A percentile compares a stretch with the other conserved stretches of the same genome.
These are phyloP conservation scores for Fusarium sp. DNA, from an alignment of 2,329 filamentous ascomycete genomes.

Conservation along the genomic window DNA sequence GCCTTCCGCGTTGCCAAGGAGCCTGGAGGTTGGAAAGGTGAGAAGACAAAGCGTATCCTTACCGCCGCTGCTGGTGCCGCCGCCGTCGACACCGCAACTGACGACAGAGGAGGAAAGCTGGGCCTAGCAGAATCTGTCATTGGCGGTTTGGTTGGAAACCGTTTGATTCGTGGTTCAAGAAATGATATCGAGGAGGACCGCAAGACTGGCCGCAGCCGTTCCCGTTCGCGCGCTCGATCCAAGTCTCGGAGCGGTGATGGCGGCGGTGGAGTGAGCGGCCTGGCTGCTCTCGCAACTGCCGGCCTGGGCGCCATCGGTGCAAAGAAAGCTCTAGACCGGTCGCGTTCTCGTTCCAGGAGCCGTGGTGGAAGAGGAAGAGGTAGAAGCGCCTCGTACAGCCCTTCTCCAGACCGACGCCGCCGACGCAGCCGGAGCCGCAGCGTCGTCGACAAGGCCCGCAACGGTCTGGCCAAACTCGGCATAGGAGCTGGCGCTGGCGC, in stretches of 20 bases:
- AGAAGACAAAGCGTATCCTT: slow-evolving; percentile 89
- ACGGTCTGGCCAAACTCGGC: slow-evolving; percentile 68
- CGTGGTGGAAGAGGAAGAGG: slow-evolving; percentile 63
- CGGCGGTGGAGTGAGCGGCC: slow-evolving; percentile 55
- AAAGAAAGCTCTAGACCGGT: slow-evolving; percentile 67
- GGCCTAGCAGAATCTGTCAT: slow-evolving; percentile 88
- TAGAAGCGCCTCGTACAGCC: slow-evolving; percentile 56
- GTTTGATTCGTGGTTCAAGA: slow-evolving; percentile 81
- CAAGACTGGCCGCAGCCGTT: slow-evolving; percentile 70
- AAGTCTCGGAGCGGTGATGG: slow-evolving; percentile 54
- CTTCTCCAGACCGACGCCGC: slow-evolving; percentile 57
- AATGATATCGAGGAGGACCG: slow-evolving; percentile 70
- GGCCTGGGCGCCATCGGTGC: slow-evolving; percentile 68
- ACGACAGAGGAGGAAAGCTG: slow-evolving; percentile 80
- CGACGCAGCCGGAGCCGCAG: slow-evolving; percentile 67
- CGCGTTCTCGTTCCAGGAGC: slow-evolving; percentile 57
- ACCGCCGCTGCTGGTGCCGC: slow-evolving; percentile 88
- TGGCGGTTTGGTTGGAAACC: slow-evolving; percentile 86
- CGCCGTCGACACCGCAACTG: slow-evolving; percentile 80
- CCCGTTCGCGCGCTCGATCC: slow-evolving; percentile 72
- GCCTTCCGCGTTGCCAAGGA: slow-evolving; percentile 91
- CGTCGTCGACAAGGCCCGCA: slow-evolving; percentile 69
- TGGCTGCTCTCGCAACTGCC: slow-evolving; percentile 71
- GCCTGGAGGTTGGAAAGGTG: slow-evolving; percentile 87
- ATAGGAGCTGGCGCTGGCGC: slow-evolving; percentile 61